These are phyloP conservation scores for Azolla pinnata DNA, from an alignment of 75 land plant genomes.

Conservation along the genomic window DNA sequence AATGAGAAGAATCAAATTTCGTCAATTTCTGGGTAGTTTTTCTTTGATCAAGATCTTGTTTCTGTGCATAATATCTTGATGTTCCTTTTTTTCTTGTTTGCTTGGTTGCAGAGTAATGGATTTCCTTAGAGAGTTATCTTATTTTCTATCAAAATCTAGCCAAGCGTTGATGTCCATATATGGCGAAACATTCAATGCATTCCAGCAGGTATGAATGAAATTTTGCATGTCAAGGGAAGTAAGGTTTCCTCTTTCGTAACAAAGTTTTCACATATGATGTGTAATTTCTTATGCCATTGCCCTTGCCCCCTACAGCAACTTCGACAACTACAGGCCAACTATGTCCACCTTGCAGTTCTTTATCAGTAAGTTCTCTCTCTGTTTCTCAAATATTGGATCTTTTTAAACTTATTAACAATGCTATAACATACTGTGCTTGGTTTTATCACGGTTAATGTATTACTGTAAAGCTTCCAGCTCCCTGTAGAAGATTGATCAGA, in stretches of 20 bases:
- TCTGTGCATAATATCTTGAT: background rate
- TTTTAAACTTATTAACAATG: background rate
- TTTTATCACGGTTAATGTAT: too few relatives aligned
- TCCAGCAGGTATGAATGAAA: slow-evolving; percentile 19
- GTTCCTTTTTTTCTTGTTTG: background rate
- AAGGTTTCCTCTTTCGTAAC: background rate
- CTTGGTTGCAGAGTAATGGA: slow-evolving; percentile 21
- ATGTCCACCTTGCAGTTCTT: slow-evolving; percentile 60
- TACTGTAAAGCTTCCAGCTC: too few relatives aligned
- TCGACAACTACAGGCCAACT: slow-evolving; percentile 70
- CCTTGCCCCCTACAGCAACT: slow-evolving; percentile 24
- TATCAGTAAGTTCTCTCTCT: slow-evolving; percentile 48
- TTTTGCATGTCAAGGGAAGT: background rate
- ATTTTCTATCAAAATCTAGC: slow-evolving; percentile 15
- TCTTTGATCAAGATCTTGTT: background rate
- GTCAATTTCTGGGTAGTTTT: background rate
- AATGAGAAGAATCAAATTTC: too few relatives aligned
- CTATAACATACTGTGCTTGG: background rate
- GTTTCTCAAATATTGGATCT: background rate
- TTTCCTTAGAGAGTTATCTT: slow-evolving; percentile 28
- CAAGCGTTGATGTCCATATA: slow-evolving; percentile 16
- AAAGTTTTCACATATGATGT: background rate
- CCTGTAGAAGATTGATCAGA: background rate
- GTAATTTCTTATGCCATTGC: background rate
- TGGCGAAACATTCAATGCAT: slow-evolving; percentile 22